phyloP scores from a whole-genome alignment of 176 grass and related monocot species.

The Typha latifolia region DNA sequence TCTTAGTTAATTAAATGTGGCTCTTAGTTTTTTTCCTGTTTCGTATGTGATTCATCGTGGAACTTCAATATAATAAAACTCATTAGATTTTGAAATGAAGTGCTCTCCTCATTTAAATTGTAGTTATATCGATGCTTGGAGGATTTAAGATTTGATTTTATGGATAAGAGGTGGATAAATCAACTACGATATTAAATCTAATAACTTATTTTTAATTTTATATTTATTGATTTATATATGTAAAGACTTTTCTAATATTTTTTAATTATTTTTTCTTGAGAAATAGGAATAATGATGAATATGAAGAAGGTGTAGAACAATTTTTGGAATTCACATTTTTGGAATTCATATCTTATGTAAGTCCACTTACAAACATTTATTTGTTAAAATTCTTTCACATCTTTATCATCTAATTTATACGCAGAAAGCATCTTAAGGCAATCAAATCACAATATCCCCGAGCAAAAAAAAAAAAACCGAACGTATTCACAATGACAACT shows the following conservation, averaged over 20 bases:
- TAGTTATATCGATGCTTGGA: too few species aligned
- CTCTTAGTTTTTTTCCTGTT: too few species aligned
- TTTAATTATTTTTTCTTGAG: background rate
- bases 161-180: background rate
- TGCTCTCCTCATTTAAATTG: too few species aligned
- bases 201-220: background rate
- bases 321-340: constrained; percentile 17
- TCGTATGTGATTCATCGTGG: too few species aligned
- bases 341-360: background rate
- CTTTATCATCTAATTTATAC: background rate
- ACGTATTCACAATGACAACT: background rate
- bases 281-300: background rate
- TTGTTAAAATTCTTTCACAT: background rate
- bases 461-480: background rate
- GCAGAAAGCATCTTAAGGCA: background rate
- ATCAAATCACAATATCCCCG: background rate
- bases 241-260: background rate
- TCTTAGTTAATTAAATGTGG: too few species aligned
- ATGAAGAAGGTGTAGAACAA: constrained; percentile 2
- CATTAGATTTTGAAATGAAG: too few species aligned
- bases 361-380: background rate
- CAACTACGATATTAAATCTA: background rate
- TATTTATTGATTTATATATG: background rate
- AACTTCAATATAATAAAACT: too few species aligned
- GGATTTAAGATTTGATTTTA: too few species aligned